Percentiles rank a stretch among this genome's conserved stretches.
phyloP scores from a whole-genome alignment of 768 basidiomycete genomes.

The Mycena galopus region DNA sequence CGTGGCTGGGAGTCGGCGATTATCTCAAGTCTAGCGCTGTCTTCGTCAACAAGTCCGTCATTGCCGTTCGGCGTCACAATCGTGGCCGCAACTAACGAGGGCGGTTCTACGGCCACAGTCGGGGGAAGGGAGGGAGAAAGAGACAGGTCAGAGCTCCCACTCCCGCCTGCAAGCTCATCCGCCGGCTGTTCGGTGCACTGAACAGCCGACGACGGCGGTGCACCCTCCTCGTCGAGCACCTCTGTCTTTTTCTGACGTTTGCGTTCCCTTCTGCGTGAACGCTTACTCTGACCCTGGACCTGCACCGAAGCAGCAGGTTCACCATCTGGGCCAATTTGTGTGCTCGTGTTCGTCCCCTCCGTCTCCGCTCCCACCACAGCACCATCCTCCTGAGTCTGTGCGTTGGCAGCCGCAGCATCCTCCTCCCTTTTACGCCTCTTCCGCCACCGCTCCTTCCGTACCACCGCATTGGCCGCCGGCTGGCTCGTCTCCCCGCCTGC shows the following conservation, averaged over 20 bases:
- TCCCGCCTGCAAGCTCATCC: neutral
- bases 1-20: too few species aligned
- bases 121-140: neutral
- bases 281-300: constrained; percentile 13
- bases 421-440: constrained; percentile 32
- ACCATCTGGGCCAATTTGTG: neutral
- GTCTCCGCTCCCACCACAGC: neutral
- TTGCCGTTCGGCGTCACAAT: too few species aligned
- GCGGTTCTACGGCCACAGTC: neutral
- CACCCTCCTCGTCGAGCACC: neutral
- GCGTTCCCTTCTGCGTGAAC: constrained; percentile 4
- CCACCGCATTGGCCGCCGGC: neutral
- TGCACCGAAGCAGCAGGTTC: neutral
- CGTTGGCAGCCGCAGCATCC: neutral
- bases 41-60: too few species aligned
- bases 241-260: neutral
- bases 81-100: neutral
- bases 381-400: neutral
- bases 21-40: too few species aligned
- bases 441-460: constrained; percentile 31
- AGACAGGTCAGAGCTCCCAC: neutral
- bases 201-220: neutral
- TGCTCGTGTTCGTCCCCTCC: neutral
- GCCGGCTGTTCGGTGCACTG: neutral
- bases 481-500: neutral